Base-by-base conservation (phyloP, 768 basidiomycete species). In the Cystofilobasidium macerans region DNA sequence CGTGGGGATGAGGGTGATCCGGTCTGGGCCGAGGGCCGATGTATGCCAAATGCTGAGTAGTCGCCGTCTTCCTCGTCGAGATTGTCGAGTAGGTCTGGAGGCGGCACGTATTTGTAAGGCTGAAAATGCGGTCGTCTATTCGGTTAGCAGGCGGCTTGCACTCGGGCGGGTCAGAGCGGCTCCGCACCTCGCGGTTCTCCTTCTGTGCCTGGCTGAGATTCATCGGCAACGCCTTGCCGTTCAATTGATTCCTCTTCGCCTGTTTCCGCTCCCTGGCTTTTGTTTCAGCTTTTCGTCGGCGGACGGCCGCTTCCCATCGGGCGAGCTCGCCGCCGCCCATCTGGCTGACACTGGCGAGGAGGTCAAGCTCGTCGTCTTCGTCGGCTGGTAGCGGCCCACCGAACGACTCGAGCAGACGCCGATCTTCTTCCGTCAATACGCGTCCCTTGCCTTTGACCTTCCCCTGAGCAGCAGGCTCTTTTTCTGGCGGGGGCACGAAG, bases 21-120 rank as follows among this genome's bases (percentile, higher is more conserved):
- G 51, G 28, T 2, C 51, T 26, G 14, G 16, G 45, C n/a, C 20
- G 45, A 53, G n/a, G n/a, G n/a, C 9, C 22, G 20, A 14, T 60
- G 40, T 6, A 60, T 38, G 40, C 35, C 36, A 16, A 28, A 42
- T 11, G 40, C 58, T 4, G 57, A 60, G 58, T 40, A 60, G 58
- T 54, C 51, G 51, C 9, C 51, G 28, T 28, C 51, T 26, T 30
- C 51, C 6, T 14, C 28, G 28, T 47, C 45, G 4, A 7, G 4
- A 20, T 54, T 26, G 13, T 54, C 51, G 30, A 54, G 51, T 30
- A 54, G 51, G 28, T 20, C 51, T 32, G 26, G 18, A 32, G 51
- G 51, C 2, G 30, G 51, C 28, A 54, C 51, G 51, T 54, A 54
- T 14, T 7, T 11, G 8, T 6, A 11, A 8, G 43, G 43, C 43